phyloP scores from a whole-genome alignment of 163 green algal species.

The Coccomyxa subellipsoidea region DNA sequence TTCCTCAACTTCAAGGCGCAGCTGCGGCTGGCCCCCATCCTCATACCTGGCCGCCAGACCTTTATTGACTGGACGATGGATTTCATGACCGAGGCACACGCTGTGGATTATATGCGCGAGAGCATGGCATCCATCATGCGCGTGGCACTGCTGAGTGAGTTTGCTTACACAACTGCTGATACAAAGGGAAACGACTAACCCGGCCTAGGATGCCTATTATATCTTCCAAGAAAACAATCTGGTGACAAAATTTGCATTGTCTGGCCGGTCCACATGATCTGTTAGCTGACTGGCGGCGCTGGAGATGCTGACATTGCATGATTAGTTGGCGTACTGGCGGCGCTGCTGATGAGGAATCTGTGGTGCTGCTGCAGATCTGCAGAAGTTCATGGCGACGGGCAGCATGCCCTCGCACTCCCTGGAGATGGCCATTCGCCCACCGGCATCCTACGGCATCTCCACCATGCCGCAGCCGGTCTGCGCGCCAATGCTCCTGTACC shows the following conservation, averaged over 20 bases:
- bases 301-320: too few species aligned
- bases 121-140: conserved; percentile 24
- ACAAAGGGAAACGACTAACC: too few species aligned
- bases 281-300: too few species aligned
- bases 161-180: background rate
- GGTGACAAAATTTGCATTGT: too few species aligned
- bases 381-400: conserved; percentile 9
- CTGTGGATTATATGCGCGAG: conserved; percentile 12
- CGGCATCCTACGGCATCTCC: background rate
- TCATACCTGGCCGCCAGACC: background rate
- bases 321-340: too few species aligned
- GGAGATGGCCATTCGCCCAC: background rate
- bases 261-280: too few species aligned
- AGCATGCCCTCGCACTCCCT: background rate
- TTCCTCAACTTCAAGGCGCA: conserved; percentile 22
- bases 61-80: conserved; percentile 22
- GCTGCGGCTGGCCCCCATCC: background rate
- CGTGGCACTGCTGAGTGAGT: conserved; percentile 13
- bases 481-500: background rate
- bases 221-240: too few species aligned
- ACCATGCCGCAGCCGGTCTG: background rate
- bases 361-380: conserved; percentile 12
- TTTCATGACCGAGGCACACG: conserved; percentile 20
- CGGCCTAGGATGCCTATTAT: too few species aligned
- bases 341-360: too few species aligned